Evolutionary conservation across 2,329 filamentous ascomycete genomes (phyloP).

Genomic region (Apiospora hydei): DNA sequence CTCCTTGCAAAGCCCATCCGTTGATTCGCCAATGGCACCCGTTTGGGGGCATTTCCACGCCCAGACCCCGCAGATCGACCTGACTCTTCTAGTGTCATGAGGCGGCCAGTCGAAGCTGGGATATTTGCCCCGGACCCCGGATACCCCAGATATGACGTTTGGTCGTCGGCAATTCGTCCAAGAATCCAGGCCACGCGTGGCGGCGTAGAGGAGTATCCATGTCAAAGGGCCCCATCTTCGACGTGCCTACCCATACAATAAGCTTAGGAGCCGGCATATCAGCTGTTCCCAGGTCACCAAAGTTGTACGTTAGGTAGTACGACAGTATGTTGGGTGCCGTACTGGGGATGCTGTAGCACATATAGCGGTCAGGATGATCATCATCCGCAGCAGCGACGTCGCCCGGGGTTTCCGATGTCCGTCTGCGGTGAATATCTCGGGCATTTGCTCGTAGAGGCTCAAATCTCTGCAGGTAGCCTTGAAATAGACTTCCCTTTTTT

Average conservation of each 20-base stretch:
- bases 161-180: background rate
- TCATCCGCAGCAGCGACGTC: background rate
- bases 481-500: background rate
- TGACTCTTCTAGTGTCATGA: constrained; percentile 18
- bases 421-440: background rate
- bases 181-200: constrained; percentile 11
- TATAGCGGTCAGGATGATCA: background rate
- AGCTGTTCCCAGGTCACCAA: background rate
- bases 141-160: constrained; percentile 17
- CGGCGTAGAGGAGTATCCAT: background rate
- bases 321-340: background rate
- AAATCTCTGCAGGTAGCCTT: background rate
- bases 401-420: background rate
- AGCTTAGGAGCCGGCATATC: constrained; percentile 14
- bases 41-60: background rate
- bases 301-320: background rate
- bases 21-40: constrained; percentile 4
- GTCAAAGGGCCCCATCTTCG: background rate
- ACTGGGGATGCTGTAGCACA: background rate
- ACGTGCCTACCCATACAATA: background rate
- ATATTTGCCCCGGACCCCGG: background rate
- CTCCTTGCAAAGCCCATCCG: background rate
- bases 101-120: constrained; percentile 2
- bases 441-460: background rate
- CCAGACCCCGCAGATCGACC: constrained; percentile 5